Evolutionary conservation across 2,329 filamentous ascomycete genomes (phyloP).

Genomic region (Chaetomium sp.): DNA sequence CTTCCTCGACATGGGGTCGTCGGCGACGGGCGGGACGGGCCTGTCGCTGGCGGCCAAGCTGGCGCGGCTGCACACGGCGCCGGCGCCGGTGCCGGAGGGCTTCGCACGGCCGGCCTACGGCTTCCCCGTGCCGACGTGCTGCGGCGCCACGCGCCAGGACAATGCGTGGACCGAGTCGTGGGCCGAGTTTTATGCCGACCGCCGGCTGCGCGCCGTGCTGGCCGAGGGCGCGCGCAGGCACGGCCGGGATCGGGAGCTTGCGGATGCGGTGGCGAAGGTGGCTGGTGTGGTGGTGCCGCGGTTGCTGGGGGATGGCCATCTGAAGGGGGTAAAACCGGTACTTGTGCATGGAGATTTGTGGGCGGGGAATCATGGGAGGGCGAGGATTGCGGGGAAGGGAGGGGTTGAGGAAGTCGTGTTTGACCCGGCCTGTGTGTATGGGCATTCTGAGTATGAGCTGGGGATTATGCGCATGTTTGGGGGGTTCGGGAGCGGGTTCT

Average conservation of each 20-base stretch:
- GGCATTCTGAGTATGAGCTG: conserved; percentile 85
- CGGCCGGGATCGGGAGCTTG: conserved; percentile 64
- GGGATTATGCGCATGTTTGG: conserved; percentile 98
- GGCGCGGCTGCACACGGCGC: conserved; percentile 74
- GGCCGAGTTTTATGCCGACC: conserved; percentile 83
- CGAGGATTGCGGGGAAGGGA: conserved; percentile 59
- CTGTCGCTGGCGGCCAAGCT: conserved; percentile 72
- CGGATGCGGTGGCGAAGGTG: conserved; percentile 64
- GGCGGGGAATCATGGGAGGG: conserved; percentile 78
- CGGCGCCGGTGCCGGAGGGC: conserved; percentile 66
- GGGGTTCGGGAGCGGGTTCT: conserved; percentile 73
- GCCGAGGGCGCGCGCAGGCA: conserved; percentile 60
- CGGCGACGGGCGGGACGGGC: conserved; percentile 49
- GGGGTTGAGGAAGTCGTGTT: conserved; percentile 74
- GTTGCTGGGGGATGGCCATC: conserved; percentile 68
- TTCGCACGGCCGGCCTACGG: conserved; percentile 69
- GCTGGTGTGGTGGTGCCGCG: conserved; percentile 69
- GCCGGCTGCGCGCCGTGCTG: conserved; percentile 69
- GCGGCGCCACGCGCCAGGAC: conserved; percentile 79
- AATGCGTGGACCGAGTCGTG: conserved; percentile 74
- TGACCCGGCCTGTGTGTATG: conserved; percentile 80
- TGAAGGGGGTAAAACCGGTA: conserved; percentile 71
- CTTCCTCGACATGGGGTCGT: conserved; percentile 67
- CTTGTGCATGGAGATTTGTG: conserved; percentile 92
- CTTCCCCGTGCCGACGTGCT: conserved; percentile 83